Evolutionary conservation across 257 asterid genomes (phyloP), one percentile per base, ranked within the genome.

Genomic region (Nicotiana knightiana): DNA sequence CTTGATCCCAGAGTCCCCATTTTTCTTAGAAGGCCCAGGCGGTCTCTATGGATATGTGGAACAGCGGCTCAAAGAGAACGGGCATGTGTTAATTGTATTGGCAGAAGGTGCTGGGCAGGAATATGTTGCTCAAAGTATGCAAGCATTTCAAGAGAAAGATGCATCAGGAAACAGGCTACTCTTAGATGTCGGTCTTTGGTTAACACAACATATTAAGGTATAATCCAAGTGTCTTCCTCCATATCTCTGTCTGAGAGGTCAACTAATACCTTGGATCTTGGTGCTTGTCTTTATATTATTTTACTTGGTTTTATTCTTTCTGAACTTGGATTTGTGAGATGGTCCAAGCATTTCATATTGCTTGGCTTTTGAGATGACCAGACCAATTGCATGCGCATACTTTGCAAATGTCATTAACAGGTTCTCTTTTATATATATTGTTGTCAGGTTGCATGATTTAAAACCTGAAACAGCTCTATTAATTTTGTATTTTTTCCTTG

Each of bases 101-200:
- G 99, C 99, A 70, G 99, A 95, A 89, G 99, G 99, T 64, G 94
- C 99, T 24, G 99, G 97, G 66, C 99, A 95, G 87, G 99, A 95
- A 81, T 92, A 86, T 85, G 87, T 91, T 79, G 90, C 98, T 76
- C 92, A 90, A 88, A 89, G 84, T 84, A 87, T 89, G 79, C 91
- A 89, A 71, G 87, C 96, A 64, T 90, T 82, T 68, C 89, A 85
- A 80, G 97, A 88, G 82, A 91, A 88, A 87, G 99, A 95, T 85
- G 99, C 97, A 57, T 95, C 99, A 37, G 98, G 99, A 83, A 95
- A 93, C 81, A 87, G 88, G 86, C 91, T 95, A 85, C 93, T 95
- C 70, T 83, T 88, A 84, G 99, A 95, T 90, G 87, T 86, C 59
- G 99, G 99, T 82, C 97, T 92, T 76, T 95, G 99, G 99, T 85